Percentiles rank a stretch among this genome's conserved stretches.
These are phyloP conservation scores for Daldinia childiae DNA, from an alignment of 495 filamentous ascomycete species.

Conservation along the genomic window DNA sequence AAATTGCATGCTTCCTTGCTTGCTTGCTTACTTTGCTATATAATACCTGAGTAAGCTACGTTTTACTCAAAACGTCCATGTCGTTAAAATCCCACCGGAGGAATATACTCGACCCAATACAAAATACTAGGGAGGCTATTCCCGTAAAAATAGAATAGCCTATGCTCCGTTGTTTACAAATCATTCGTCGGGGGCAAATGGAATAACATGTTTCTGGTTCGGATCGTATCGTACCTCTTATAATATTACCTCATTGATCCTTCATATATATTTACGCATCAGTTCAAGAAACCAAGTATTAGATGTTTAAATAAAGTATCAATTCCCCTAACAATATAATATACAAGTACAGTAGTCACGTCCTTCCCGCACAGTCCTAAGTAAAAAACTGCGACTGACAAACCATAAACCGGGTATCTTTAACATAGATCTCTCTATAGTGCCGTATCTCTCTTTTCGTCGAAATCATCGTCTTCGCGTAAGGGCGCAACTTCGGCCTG, in stretches of 20 bases:
- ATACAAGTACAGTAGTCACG: background rate
- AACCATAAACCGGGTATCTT: conserved; percentile 38
- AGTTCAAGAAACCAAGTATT: background rate
- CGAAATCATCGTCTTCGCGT: conserved; percentile 2
- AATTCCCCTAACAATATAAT: background rate
- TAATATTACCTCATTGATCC: background rate
- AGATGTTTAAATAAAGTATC: background rate
- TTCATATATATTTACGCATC: background rate
- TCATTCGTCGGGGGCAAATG: background rate
- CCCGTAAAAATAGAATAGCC: background rate
- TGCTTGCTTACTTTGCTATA: background rate
- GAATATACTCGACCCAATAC: background rate
- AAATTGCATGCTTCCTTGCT: background rate
- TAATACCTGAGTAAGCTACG: background rate
- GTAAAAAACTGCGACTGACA: background rate
- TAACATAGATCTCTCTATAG: conserved; percentile 33
- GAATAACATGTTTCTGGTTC: background rate
- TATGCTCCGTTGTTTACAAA: background rate
- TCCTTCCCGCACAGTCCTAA: background rate
- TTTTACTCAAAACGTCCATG: background rate
- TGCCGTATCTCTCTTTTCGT: conserved; percentile 22
- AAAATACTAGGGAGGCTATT: background rate
- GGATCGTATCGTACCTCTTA: background rate
- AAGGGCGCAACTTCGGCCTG: background rate
- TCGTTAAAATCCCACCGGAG: background rate